Conservation (phyloP, 2,329 filamentous ascomycete species). For the Fusarium irregulare region DNA sequence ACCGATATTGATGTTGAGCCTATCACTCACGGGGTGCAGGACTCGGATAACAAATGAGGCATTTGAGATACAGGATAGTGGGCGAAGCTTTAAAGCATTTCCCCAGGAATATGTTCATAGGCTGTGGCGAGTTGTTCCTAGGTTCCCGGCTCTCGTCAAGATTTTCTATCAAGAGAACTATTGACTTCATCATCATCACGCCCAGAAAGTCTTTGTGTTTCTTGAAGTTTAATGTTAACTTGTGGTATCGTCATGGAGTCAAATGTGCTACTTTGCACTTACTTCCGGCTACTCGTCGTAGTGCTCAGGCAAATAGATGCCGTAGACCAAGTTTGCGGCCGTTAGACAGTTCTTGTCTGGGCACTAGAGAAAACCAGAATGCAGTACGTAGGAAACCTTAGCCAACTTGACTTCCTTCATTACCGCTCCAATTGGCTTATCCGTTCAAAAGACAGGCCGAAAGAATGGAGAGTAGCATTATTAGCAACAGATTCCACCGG, state of each 20-base stretch:
- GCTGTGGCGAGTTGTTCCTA: neutral
- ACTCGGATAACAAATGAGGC: neutral
- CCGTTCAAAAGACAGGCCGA: too few relatives aligned
- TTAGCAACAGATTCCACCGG: neutral
- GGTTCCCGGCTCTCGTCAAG: neutral
- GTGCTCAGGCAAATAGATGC: neutral
- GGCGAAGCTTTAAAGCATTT: neutral
- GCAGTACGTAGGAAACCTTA: neutral
- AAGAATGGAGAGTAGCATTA: neutral
- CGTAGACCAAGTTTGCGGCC: neutral
- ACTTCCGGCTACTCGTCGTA: neutral
- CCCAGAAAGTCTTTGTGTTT: fast-evolving
- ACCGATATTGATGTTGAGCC: neutral
- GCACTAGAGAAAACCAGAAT: neutral
- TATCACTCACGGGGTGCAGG: neutral
- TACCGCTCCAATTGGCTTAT: neutral
- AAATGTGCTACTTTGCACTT: fast-evolving
- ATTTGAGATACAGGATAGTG: neutral
- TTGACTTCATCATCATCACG: neutral
- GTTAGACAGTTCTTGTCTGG: neutral
- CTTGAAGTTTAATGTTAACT: neutral
- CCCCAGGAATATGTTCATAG: neutral
- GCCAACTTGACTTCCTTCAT: neutral
- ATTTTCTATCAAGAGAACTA: neutral
- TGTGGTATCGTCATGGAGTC: neutral